A percentile compares a stretch with the other conserved stretches of the same genome.
Conservation (phyloP, 129 eudicot genomes). For the Apium graveolens region DNA sequence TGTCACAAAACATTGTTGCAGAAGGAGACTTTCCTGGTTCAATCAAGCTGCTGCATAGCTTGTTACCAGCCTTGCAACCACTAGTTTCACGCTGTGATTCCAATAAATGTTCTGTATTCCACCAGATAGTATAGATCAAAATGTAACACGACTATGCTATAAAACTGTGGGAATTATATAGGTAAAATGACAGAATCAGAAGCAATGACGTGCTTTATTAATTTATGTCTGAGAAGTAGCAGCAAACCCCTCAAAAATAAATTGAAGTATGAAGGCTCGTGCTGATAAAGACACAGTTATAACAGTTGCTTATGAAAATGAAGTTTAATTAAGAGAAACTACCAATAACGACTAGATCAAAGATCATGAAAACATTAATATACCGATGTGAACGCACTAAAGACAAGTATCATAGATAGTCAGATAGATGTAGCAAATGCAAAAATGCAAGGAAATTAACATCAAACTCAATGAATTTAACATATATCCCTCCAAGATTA, state of each 20-base stretch:
- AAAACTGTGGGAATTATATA: not conserved
- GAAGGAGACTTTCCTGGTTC: constrained; percentile 26
- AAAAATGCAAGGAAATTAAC: not conserved
- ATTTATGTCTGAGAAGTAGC: not conserved
- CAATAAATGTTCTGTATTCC: constrained; percentile 15
- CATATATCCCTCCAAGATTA: not conserved
- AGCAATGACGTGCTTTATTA: not conserved
- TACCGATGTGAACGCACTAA: not conserved
- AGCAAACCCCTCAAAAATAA: not conserved
- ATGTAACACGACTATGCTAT: not conserved
- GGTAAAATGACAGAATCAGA: not conserved
- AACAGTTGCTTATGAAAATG: not conserved
- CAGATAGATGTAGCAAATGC: not conserved
- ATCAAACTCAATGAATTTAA: not conserved
- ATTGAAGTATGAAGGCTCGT: not conserved
- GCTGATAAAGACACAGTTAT: not conserved
- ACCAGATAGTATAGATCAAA: constrained; percentile 13
- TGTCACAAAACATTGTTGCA: constrained; percentile 48
- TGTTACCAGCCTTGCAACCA: constrained; percentile 74
- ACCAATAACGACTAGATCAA: not conserved
- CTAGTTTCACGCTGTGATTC: constrained; percentile 21
- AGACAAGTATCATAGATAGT: not conserved
- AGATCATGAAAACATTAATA: not conserved
- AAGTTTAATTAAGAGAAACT: not conserved
- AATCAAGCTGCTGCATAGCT: constrained; percentile 49